phyloP scores from a whole-genome alignment of 2,329 filamentous ascomycete genomes.

The Akanthomyces dipterigenus region DNA sequence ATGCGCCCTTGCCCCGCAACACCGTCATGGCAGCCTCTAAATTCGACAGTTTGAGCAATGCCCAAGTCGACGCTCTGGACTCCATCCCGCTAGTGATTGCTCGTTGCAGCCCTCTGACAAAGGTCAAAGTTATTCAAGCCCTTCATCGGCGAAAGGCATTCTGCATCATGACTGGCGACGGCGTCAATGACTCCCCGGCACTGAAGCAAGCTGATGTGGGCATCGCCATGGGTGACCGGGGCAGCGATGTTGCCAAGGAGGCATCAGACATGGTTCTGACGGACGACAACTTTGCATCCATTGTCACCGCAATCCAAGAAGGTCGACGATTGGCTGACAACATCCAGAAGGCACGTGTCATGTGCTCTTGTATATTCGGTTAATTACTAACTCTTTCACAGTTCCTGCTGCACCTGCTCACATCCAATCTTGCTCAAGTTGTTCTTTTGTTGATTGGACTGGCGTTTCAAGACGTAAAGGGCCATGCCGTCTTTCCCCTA shows the following conservation, averaged over 20 bases:
- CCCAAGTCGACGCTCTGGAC: slow-evolving; percentile 55
- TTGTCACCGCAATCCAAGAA: slow-evolving; percentile 65
- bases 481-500: slow-evolving; percentile 60
- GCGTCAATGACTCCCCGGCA: slow-evolving; percentile 68
- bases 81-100: slow-evolving; percentile 61
- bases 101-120: slow-evolving; percentile 62
- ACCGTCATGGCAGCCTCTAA: slow-evolving; percentile 55
- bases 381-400: slow-evolving; percentile 22
- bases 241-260: slow-evolving; percentile 70
- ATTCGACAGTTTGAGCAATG: slow-evolving; percentile 56
- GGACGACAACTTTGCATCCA: slow-evolving; percentile 82
- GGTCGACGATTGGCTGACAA: slow-evolving; percentile 65
- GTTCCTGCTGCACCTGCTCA: slow-evolving; percentile 59
- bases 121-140: slow-evolving; percentile 71
- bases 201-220: slow-evolving; percentile 68
- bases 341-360: slow-evolving; percentile 56
- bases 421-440: slow-evolving; percentile 65
- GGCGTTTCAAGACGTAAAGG: slow-evolving; percentile 55
- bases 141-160: slow-evolving; percentile 61
- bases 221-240: slow-evolving; percentile 66
- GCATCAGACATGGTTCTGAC: slow-evolving; percentile 84
- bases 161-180: slow-evolving; percentile 69
- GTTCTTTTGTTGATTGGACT: slow-evolving; percentile 62
- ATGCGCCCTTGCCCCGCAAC: slow-evolving; percentile 29
- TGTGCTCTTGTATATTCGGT: background rate